Evolutionary conservation across 2,329 filamentous ascomycete genomes (phyloP).

Genomic region (Aspergillus awamori): DNA sequence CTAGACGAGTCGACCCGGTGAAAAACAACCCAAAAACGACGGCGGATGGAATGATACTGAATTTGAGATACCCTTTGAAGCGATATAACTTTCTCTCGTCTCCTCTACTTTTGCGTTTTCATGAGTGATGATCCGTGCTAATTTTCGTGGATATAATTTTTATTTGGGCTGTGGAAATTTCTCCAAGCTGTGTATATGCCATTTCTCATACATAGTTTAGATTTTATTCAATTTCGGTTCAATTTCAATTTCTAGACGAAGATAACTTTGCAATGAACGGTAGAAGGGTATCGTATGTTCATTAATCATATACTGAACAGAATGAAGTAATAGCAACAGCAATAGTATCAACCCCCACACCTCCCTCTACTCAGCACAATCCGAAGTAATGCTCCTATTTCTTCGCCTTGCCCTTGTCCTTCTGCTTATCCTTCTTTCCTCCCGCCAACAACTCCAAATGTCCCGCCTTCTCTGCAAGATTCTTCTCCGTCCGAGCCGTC

Average conservation of each 20-base stretch:
- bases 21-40: slow-evolving; percentile 13
- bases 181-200: neutral
- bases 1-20: neutral
- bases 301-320: slow-evolving; percentile 4
- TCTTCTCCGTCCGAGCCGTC: slow-evolving; percentile 67
- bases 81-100: slow-evolving; percentile 17
- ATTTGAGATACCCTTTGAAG: slow-evolving; percentile 41
- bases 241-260: neutral
- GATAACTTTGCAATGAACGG: neutral
- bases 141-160: neutral
- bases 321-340: neutral
- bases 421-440: slow-evolving; percentile 62
- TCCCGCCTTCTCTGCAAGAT: slow-evolving; percentile 67
- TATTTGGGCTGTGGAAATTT: neutral
- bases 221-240: neutral
- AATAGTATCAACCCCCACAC: neutral
- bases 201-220: neutral
- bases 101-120: slow-evolving; percentile 14
- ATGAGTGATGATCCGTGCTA: slow-evolving; percentile 17
- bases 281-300: slow-evolving; percentile 11
- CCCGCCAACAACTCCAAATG: slow-evolving; percentile 70
- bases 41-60: slow-evolving; percentile 33
- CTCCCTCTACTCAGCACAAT: neutral
- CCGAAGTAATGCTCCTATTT: neutral
- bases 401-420: slow-evolving; percentile 30